These are phyloP conservation scores for Apostasia shenzhenica DNA, from an alignment of 106 monocot genomes.

Conservation along the genomic window DNA sequence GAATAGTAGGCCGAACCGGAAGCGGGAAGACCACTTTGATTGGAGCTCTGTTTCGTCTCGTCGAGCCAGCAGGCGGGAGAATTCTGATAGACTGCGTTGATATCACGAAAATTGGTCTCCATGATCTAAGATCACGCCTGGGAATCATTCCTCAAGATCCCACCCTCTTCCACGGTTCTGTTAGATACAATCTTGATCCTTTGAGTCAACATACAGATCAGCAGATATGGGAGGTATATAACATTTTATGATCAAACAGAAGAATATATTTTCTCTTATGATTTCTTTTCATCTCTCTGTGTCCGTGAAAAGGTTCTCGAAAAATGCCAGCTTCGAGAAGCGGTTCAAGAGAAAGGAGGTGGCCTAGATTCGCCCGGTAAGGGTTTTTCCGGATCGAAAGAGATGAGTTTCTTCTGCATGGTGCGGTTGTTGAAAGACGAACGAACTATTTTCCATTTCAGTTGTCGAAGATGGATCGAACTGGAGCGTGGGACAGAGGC, in stretches of 20 bases:
- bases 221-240: slow-evolving; percentile 87
- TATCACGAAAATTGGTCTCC: slow-evolving; percentile 73
- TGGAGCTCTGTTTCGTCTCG: slow-evolving; percentile 77
- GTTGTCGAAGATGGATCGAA: slow-evolving; percentile 92
- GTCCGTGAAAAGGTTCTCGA: slow-evolving; percentile 40
- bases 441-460: neutral
- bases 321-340: slow-evolving; percentile 87
- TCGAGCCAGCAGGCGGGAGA: slow-evolving; percentile 79
- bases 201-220: slow-evolving; percentile 53
- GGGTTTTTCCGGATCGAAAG: neutral
- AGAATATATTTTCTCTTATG: neutral
- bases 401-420: neutral
- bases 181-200: slow-evolving; percentile 93
- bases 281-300: neutral
- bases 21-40: slow-evolving; percentile 95
- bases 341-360: slow-evolving; percentile 56
- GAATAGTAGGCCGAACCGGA: slow-evolving; percentile 90
- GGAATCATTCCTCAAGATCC: slow-evolving; percentile 98
- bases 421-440: too few relatives aligned
- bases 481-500: slow-evolving; percentile 96
- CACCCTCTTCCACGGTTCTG: slow-evolving; percentile 78
- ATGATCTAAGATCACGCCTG: slow-evolving; percentile 81
- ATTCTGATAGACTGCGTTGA: slow-evolving; percentile 71
- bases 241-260: neutral
- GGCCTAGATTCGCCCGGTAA: slow-evolving; percentile 79